Evolutionary conservation across 805 yeast species (phyloP).

Genomic region (Candida verbasci): DNA sequence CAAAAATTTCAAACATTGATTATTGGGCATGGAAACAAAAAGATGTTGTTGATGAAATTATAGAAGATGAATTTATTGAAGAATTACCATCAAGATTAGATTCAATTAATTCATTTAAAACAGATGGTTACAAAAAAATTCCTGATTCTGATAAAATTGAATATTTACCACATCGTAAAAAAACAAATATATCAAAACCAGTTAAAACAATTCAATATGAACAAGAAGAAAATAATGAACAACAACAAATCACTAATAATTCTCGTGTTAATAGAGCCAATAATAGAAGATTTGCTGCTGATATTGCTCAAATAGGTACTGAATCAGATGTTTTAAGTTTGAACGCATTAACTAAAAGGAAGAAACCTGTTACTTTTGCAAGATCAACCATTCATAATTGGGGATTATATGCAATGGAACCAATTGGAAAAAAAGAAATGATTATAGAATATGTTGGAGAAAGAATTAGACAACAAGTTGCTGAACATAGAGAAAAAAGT

Average conservation of each 20-base stretch:
- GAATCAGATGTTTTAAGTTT: slow-evolving; percentile 78
- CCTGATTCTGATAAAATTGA: slow-evolving; percentile 68
- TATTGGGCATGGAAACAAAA: slow-evolving; percentile 69
- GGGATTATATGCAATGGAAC: slow-evolving; percentile 96
- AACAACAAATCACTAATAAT: slow-evolving; percentile 53
- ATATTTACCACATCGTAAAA: slow-evolving; percentile 79
- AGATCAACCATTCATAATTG: slow-evolving; percentile 96
- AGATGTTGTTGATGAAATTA: slow-evolving; percentile 15
- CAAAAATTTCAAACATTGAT: slow-evolving; percentile 29
- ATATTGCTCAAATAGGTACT: slow-evolving; percentile 77
- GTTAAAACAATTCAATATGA: slow-evolving; percentile 68
- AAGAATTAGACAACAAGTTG: slow-evolving; percentile 85
- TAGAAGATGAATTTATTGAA: slow-evolving; percentile 26
- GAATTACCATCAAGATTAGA: slow-evolving; percentile 28
- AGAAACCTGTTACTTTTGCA: slow-evolving; percentile 94
- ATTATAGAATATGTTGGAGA: slow-evolving; percentile 98
- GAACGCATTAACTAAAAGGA: slow-evolving; percentile 84
- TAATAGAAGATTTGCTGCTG: slow-evolving; percentile 85
- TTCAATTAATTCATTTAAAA: slow-evolving; percentile 61
- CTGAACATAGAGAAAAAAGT: slow-evolving; percentile 84
- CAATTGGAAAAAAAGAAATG: slow-evolving; percentile 95
- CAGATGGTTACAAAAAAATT: slow-evolving; percentile 70
- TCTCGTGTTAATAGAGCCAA: slow-evolving; percentile 85
- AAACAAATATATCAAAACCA: slow-evolving; percentile 53
- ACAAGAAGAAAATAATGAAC: slow-evolving; percentile 38